These are phyloP conservation scores for Stachybotrys chlorohalonatus DNA, from an alignment of 2,329 filamentous ascomycete species.

Conservation along the genomic window DNA sequence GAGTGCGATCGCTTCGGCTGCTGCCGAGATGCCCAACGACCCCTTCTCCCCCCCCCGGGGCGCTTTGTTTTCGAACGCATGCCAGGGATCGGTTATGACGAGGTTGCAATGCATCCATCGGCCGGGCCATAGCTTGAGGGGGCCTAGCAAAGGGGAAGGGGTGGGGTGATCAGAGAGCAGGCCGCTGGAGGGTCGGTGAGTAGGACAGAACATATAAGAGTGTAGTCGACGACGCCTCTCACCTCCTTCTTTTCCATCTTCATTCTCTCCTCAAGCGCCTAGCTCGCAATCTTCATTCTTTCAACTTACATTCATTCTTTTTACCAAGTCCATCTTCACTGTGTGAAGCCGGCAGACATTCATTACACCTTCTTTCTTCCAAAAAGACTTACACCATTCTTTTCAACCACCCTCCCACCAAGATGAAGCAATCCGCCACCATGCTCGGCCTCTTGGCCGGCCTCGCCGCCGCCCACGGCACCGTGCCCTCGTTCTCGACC, in stretches of 20 bases:
- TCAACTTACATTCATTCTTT: not conserved
- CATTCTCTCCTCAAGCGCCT: not conserved
- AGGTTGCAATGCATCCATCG: no score
- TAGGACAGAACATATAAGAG: not conserved
- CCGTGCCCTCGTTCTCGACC: not conserved
- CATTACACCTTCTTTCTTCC: not conserved
- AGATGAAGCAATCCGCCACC: not conserved
- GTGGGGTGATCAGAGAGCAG: not conserved
- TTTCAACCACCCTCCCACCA: not conserved
- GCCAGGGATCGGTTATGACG: no score
- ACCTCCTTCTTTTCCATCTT: not conserved
- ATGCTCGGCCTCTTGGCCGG: not conserved
- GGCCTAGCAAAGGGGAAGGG: not conserved
- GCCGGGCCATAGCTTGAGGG: not conserved
- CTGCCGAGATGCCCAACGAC: no score
- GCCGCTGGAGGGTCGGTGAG: not conserved
- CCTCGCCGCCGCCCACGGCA: not conserved
- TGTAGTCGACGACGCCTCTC: not conserved
- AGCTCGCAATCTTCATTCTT: not conserved
- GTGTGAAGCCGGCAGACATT: constrained; percentile 1
- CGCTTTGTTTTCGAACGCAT: no score
- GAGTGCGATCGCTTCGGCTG: no score
- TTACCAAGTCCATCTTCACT: constrained; percentile 1
- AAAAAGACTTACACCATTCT: not conserved
- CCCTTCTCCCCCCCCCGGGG: no score